A percentile compares a stretch with the other conserved stretches of the same genome.
These are phyloP conservation scores for Aspergillus nomiae DNA, from an alignment of 2,329 filamentous ascomycete genomes.

Conservation along the genomic window DNA sequence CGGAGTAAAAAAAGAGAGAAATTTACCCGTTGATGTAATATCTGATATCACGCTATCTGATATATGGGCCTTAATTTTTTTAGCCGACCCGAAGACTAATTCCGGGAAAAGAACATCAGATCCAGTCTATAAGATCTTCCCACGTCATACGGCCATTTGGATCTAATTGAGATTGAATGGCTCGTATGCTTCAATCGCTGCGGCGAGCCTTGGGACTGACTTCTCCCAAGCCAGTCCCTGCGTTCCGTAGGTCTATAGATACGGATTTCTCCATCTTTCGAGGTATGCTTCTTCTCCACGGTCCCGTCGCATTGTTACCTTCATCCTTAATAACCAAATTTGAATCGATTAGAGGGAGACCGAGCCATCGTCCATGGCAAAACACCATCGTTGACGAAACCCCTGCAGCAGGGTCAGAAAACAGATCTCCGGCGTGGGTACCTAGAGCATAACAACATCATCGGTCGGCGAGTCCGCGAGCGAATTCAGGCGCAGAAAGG, in stretches of 20 bases:
- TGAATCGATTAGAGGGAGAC: constrained; percentile 42
- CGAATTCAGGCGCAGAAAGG: constrained; percentile 58
- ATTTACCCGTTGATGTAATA: background rate
- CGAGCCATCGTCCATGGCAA: constrained; percentile 43
- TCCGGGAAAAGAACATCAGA: background rate
- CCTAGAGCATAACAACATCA: constrained; percentile 57
- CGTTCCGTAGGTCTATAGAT: constrained; percentile 34
- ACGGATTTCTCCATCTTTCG: constrained; percentile 42
- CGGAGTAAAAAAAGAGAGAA: background rate
- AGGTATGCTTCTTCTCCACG: constrained; percentile 43
- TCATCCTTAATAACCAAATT: constrained; percentile 1
- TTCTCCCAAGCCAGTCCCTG: constrained; percentile 17
- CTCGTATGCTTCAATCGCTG: constrained; percentile 36
- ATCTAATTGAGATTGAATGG: constrained; percentile 26
- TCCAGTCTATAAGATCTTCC: background rate
- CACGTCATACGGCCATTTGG: background rate
- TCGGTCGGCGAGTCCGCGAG: constrained; percentile 64
- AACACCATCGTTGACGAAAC: constrained; percentile 44
- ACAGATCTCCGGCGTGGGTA: constrained; percentile 38
- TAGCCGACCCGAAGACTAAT: constrained; percentile 5
- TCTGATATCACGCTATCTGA: background rate
- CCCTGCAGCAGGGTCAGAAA: constrained; percentile 40
- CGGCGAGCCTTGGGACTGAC: constrained; percentile 33
- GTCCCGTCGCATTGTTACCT: constrained; percentile 11
- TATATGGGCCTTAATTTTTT: constrained; percentile 3